These are phyloP conservation scores for Acacia crassicarpa DNA, from an alignment of 306 rosid genomes.

Conservation along the genomic window DNA sequence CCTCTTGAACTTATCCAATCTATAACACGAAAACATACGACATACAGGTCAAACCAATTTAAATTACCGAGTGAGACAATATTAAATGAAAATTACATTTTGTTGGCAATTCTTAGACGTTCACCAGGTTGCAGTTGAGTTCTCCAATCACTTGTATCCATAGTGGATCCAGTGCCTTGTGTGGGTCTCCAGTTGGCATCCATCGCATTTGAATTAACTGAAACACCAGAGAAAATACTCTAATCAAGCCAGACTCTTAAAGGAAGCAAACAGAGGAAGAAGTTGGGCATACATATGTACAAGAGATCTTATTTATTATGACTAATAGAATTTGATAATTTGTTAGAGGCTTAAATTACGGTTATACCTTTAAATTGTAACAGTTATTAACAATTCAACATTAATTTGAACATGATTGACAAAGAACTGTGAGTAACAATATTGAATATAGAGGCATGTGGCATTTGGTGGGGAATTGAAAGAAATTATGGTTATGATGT, in stretches of 20 bases:
- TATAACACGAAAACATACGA: slow-evolving; percentile 27
- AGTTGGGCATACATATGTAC: neutral
- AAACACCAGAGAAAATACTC: slow-evolving; percentile 15
- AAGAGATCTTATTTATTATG: neutral
- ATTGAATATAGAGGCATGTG: neutral
- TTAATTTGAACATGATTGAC: neutral
- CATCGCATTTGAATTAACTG: slow-evolving; percentile 31
- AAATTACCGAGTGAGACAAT: slow-evolving; percentile 4
- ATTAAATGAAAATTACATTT: slow-evolving; percentile 47
- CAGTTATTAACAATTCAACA: neutral
- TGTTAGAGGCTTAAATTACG: neutral
- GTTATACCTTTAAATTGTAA: neutral
- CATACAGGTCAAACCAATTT: neutral
- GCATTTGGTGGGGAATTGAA: neutral
- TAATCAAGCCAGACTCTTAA: slow-evolving; percentile 9
- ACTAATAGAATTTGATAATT: neutral
- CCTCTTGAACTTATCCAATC: slow-evolving; percentile 74
- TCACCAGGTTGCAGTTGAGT: slow-evolving; percentile 38
- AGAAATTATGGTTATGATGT: neutral
- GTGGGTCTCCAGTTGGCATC: slow-evolving; percentile 49
- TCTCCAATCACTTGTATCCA: slow-evolving; percentile 58
- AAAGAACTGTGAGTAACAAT: neutral
- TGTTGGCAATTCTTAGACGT: slow-evolving; percentile 50
- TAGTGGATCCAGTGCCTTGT: slow-evolving; percentile 41
- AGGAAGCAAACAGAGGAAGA: slow-evolving; percentile 13